These are phyloP conservation scores for Xylariales sp. DNA, from an alignment of 2,329 filamentous ascomycete species.

Conservation along the genomic window DNA sequence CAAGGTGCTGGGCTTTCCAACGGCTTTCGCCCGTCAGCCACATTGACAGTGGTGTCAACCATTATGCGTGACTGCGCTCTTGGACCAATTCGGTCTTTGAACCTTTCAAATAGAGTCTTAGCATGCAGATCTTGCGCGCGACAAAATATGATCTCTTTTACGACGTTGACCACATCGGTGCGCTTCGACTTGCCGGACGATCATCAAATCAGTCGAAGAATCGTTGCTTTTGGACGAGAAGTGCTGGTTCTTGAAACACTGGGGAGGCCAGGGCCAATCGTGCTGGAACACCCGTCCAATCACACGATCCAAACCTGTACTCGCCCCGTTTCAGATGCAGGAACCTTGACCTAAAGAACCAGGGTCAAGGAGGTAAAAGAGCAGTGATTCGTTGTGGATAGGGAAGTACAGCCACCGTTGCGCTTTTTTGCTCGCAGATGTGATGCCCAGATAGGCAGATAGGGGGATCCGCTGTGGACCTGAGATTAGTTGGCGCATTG, in stretches of 20 bases:
- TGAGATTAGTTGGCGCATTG: not conserved
- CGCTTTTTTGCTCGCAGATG: too few species aligned
- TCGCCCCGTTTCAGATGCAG: slow-evolving; percentile 17
- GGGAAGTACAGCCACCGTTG: not conserved
- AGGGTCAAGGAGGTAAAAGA: not conserved
- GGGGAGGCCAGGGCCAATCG: slow-evolving; percentile 16
- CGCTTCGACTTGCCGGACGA: slow-evolving; percentile 2
- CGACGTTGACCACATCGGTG: not conserved
- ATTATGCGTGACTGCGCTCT: not conserved
- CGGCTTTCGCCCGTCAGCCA: too few species aligned
- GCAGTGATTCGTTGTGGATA: not conserved
- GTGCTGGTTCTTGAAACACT: slow-evolving; percentile 24
- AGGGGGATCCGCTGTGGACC: not conserved
- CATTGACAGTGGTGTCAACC: too few species aligned
- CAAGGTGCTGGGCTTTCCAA: not conserved
- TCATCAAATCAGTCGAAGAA: slow-evolving; percentile 3
- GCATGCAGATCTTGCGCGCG: not conserved
- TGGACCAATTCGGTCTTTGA: not conserved
- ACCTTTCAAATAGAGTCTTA: not conserved
- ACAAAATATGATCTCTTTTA: not conserved
- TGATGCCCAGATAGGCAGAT: too few species aligned
- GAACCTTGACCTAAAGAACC: slow-evolving; percentile 1
- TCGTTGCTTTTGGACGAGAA: too few species aligned
- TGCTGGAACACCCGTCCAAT: slow-evolving; percentile 20
- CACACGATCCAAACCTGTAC: slow-evolving; percentile 8